These are phyloP conservation scores for Sclerotinia minor DNA, from an alignment of 2,329 filamentous ascomycete species.

Conservation along the genomic window DNA sequence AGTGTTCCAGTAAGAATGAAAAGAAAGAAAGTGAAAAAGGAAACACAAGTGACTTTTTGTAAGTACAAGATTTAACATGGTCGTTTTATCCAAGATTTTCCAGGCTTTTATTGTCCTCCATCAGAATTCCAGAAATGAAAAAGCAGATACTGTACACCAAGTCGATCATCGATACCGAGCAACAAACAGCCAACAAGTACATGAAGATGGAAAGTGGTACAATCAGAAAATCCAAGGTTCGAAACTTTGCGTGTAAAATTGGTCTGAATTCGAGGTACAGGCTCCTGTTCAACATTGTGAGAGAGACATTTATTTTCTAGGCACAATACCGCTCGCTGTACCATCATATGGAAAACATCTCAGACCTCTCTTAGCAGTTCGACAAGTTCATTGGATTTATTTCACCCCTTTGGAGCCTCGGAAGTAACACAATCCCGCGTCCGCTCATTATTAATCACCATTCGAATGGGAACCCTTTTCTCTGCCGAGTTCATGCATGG, in stretches of 20 bases:
- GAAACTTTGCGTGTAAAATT: neutral
- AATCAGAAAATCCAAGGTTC: neutral
- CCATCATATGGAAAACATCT: neutral
- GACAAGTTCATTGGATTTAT: neutral
- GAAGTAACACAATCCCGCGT: constrained; percentile 2
- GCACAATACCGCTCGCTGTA: neutral
- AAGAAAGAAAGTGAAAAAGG: too few relatives aligned
- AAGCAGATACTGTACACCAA: neutral
- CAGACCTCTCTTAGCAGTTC: neutral
- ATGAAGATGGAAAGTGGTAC: neutral
- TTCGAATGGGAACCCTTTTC: neutral
- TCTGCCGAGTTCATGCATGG: neutral
- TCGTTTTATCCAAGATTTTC: neutral
- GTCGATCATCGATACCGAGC: neutral
- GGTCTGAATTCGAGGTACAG: neutral
- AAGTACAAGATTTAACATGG: neutral
- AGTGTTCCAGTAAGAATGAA: neutral
- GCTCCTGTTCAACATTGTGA: neutral
- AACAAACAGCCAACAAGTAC: neutral
- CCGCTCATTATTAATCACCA: neutral
- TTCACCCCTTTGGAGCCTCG: neutral
- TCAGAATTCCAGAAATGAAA: neutral
- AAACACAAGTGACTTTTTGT: neutral
- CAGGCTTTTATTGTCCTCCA: neutral
- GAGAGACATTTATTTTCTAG: neutral